phyloP scores from a whole-genome alignment of 805 yeast genomes.

The Candida nanaspora region DNA sequence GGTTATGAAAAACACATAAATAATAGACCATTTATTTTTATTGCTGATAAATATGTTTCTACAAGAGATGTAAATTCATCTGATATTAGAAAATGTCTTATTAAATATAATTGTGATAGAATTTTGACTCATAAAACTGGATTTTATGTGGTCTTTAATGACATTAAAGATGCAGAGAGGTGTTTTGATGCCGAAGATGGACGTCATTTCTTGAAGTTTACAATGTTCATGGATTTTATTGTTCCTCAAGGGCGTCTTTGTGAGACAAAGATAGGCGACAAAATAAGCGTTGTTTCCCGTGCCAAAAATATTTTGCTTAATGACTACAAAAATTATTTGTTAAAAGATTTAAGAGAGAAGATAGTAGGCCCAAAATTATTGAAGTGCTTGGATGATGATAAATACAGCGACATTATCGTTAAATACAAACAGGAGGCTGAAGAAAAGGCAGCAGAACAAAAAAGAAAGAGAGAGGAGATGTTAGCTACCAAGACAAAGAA shows the following conservation, averaged over 20 bases:
- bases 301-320: constrained; percentile 51
- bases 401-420: constrained; percentile 43
- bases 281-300: constrained; percentile 39
- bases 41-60: constrained; percentile 43
- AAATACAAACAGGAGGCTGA: constrained; percentile 23
- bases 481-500: too few relatives aligned
- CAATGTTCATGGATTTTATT: constrained; percentile 51
- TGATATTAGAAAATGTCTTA: constrained; percentile 53
- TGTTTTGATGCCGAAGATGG: constrained; percentile 62
- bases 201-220: constrained; percentile 35
- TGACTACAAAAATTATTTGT: constrained; percentile 56
- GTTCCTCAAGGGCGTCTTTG: constrained; percentile 36
- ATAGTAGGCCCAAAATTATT: constrained; percentile 63
- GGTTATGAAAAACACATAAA: constrained; percentile 43
- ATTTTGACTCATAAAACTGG: constrained; percentile 60
- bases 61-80: constrained; percentile 39
- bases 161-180: constrained; percentile 46
- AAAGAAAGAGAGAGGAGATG: constrained; percentile 11
- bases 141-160: constrained; percentile 63
- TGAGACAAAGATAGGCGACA: constrained; percentile 20
- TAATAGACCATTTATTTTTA: constrained; percentile 50
- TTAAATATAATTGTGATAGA: constrained; percentile 58
- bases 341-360: constrained; percentile 69
- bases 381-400: constrained; percentile 50
- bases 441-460: constrained; percentile 19